Conservation (phyloP, 768 basidiomycete species). For the Heimioporus sp. region DNA sequence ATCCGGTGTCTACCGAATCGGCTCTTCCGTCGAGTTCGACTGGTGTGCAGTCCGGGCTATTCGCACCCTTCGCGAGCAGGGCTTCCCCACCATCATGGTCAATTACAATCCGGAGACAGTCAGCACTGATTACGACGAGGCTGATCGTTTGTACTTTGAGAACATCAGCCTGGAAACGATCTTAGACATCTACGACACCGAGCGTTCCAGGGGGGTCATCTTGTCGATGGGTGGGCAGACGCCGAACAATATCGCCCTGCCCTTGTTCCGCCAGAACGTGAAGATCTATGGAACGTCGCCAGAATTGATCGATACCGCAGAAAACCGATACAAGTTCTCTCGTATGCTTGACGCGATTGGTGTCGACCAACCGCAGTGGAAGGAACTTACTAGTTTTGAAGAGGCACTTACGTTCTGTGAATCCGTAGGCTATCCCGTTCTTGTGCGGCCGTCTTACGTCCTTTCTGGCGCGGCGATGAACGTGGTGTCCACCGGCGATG, state of each 20-base stretch:
- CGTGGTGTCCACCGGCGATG: slow-evolving; percentile 91
- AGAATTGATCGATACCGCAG: slow-evolving; percentile 99
- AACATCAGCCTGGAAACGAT: slow-evolving; percentile 97
- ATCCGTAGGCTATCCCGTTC: slow-evolving; percentile 91
- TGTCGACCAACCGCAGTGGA: slow-evolving; percentile 98
- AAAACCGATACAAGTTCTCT: slow-evolving; percentile 99
- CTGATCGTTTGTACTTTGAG: slow-evolving; percentile 97
- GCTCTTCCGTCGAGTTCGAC: slow-evolving; percentile 98
- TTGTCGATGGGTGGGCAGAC: slow-evolving; percentile 98
- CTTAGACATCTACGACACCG: slow-evolving; percentile 93
- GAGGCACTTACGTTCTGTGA: slow-evolving; percentile 89
- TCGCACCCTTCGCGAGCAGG: slow-evolving; percentile 91
- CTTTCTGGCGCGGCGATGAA: slow-evolving; percentile 99
- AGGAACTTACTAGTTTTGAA: slow-evolving; percentile 89
- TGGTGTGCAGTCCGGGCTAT: slow-evolving; percentile 99
- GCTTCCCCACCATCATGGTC: slow-evolving; percentile 96
- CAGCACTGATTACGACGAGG: slow-evolving; percentile 98
- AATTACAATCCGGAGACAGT: slow-evolving; percentile 99
- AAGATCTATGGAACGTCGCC: slow-evolving; percentile 98
- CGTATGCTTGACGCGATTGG: slow-evolving; percentile 95
- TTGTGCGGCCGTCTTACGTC: slow-evolving; percentile 97
- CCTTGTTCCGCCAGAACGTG: slow-evolving; percentile 94
- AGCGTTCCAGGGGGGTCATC: slow-evolving; percentile 88
- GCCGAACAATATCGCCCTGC: slow-evolving; percentile 97
- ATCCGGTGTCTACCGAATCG: slow-evolving; percentile 97